Percentiles rank a stretch among this genome's conserved stretches.
These are phyloP conservation scores for Lepidium didymum DNA, from an alignment of 345 rosid species.

Conservation along the genomic window DNA sequence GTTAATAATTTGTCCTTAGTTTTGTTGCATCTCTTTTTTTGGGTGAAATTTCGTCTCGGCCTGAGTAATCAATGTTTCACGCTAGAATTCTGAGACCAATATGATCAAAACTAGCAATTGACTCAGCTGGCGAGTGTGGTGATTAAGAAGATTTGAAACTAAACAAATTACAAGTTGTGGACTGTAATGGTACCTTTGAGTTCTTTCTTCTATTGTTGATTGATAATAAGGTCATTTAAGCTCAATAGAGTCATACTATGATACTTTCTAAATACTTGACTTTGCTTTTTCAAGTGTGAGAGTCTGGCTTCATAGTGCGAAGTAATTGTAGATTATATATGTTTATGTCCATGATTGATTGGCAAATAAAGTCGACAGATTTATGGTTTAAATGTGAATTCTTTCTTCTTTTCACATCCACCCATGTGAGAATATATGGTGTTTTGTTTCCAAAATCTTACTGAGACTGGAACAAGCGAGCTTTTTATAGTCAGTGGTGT, in stretches of 20 bases:
- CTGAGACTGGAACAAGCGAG: neutral
- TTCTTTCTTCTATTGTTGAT: neutral
- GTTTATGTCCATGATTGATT: neutral
- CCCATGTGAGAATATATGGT: neutral
- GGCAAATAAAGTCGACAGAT: neutral
- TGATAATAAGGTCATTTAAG: neutral
- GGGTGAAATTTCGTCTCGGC: neutral
- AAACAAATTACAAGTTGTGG: neutral
- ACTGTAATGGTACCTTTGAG: neutral
- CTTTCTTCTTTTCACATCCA: neutral
- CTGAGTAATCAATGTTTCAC: neutral
- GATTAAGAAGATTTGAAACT: neutral
- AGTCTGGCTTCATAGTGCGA: neutral
- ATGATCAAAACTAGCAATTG: neutral
- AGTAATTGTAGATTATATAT: neutral
- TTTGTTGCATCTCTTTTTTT: neutral
- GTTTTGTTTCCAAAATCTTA: neutral
- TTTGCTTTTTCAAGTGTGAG: neutral
- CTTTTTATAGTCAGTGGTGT: neutral
- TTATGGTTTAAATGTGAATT: neutral
- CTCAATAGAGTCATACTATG: neutral
- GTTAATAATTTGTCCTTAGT: neutral
- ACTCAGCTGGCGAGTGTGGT: neutral
- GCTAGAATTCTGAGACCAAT: neutral
- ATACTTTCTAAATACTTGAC: neutral